Evolutionary conservation across 768 basidiomycete species (phyloP).

Genomic region (Tylopilus felleus): DNA sequence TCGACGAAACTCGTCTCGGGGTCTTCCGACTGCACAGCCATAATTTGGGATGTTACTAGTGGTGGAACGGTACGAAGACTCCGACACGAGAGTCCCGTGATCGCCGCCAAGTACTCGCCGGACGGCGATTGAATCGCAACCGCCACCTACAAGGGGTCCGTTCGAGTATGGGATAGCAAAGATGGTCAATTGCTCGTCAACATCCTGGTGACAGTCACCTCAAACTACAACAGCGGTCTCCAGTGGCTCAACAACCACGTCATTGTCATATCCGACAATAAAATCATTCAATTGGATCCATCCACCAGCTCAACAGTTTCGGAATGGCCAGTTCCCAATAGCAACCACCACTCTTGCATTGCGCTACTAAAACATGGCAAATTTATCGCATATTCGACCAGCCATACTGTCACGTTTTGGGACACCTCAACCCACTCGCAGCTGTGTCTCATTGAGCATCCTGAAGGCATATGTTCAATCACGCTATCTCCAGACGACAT

Average conservation of each 20-base stretch:
- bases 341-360: neutral
- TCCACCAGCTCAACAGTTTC: neutral
- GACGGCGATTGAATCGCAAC: neutral
- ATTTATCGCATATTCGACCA: neutral
- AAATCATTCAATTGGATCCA: neutral
- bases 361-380: neutral
- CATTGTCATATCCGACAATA: neutral
- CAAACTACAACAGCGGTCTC: neutral
- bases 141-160: neutral
- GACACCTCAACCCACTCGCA: neutral
- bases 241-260: neutral
- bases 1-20: neutral
- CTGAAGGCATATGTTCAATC: neutral
- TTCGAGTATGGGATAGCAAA: neutral
- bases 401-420: neutral
- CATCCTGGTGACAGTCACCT: neutral
- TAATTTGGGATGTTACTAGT: neutral
- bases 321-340: neutral
- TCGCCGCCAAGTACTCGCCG: neutral
- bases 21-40: neutral
- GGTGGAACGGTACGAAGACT: neutral
- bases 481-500: neutral
- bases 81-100: neutral
- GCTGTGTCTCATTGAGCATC: neutral
- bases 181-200: neutral